phyloP scores from a whole-genome alignment of 805 yeast species.

The Blastobotrys chiropterorum region DNA sequence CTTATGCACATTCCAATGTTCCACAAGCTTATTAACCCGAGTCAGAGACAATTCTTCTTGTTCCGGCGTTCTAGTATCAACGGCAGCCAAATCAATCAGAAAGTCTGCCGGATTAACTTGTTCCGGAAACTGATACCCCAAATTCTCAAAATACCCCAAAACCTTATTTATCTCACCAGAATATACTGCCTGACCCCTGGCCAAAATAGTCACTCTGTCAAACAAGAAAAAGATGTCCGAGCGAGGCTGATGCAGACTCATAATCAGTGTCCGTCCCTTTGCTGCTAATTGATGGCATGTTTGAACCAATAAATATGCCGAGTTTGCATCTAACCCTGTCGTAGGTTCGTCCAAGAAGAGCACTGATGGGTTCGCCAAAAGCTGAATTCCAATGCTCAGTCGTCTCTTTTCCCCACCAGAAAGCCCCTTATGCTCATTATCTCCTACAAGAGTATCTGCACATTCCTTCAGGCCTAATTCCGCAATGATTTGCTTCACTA shows the following conservation, averaged over 20 bases:
- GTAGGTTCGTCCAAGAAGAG: slow-evolving; percentile 84
- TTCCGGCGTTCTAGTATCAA: slow-evolving; percentile 41
- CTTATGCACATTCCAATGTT: slow-evolving; percentile 31
- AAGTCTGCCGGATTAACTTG: slow-evolving; percentile 58
- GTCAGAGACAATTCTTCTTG: slow-evolving; percentile 32
- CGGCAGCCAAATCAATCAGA: slow-evolving; percentile 50
- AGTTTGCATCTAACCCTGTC: slow-evolving; percentile 76
- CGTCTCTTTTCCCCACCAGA: slow-evolving; percentile 85
- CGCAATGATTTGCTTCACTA: slow-evolving; percentile 55
- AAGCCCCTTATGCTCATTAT: slow-evolving; percentile 47
- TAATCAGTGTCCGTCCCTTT: slow-evolving; percentile 61
- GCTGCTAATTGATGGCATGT: slow-evolving; percentile 54
- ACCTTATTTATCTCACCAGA: slow-evolving; percentile 42
- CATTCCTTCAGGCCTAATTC: slow-evolving; percentile 65
- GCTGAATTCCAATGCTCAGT: slow-evolving; percentile 69
- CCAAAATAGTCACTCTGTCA: slow-evolving; percentile 60
- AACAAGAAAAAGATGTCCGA: slow-evolving; percentile 65
- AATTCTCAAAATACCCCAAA: slow-evolving; percentile 42
- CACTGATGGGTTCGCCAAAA: slow-evolving; percentile 68
- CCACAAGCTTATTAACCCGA: slow-evolving; percentile 33
- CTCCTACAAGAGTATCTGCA: slow-evolving; percentile 53
- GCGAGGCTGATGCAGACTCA: slow-evolving; percentile 82
- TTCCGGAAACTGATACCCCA: slow-evolving; percentile 42
- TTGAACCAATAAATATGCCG: slow-evolving; percentile 58
- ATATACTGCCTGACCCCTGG: slow-evolving; percentile 48